Conservation (phyloP, 768 basidiomycete species). For the Termitomyces sp. region DNA sequence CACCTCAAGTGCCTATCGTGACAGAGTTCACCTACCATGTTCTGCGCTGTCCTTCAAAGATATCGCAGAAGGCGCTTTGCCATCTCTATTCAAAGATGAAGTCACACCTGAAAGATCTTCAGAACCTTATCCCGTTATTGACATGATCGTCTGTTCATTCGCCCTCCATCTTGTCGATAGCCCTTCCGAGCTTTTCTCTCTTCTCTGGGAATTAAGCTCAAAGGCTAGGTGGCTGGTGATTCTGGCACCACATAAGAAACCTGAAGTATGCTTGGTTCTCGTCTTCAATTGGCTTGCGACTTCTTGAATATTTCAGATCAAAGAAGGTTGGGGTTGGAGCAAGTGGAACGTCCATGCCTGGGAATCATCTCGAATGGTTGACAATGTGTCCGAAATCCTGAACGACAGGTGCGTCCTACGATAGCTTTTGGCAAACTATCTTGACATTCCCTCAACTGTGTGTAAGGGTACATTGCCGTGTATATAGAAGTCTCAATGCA, state of each 20-base stretch:
- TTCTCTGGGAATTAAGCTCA: constrained; percentile 59
- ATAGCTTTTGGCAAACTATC: not conserved
- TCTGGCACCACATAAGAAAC: constrained; percentile 72
- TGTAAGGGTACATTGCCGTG: constrained; percentile 45
- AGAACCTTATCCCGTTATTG: constrained; percentile 23
- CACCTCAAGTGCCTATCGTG: constrained; percentile 51
- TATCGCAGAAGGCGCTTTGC: constrained; percentile 52
- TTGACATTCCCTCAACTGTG: not conserved
- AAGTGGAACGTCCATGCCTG: constrained; percentile 55
- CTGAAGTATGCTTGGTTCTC: constrained; percentile 41
- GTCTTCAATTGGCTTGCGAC: not conserved
- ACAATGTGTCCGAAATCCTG: constrained; percentile 37
- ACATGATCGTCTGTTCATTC: constrained; percentile 70
- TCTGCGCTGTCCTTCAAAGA: constrained; percentile 56
- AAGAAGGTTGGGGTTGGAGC: constrained; percentile 61
- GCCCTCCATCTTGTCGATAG: constrained; percentile 65
- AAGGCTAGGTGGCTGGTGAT: constrained; percentile 62
- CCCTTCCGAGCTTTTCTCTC: constrained; percentile 54
- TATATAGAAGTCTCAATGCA: constrained; percentile 39
- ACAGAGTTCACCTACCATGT: constrained; percentile 49
- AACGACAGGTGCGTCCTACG: constrained; percentile 35
- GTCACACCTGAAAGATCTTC: not conserved
- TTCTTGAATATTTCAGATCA: constrained; percentile 36
- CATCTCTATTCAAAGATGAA: constrained; percentile 20
- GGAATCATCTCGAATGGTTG: constrained; percentile 33